Evolutionary conservation across 352 stramenopile genomes (phyloP), one percentile per base, ranked within the genome.

Genomic region (Globisporangium polare): DNA sequence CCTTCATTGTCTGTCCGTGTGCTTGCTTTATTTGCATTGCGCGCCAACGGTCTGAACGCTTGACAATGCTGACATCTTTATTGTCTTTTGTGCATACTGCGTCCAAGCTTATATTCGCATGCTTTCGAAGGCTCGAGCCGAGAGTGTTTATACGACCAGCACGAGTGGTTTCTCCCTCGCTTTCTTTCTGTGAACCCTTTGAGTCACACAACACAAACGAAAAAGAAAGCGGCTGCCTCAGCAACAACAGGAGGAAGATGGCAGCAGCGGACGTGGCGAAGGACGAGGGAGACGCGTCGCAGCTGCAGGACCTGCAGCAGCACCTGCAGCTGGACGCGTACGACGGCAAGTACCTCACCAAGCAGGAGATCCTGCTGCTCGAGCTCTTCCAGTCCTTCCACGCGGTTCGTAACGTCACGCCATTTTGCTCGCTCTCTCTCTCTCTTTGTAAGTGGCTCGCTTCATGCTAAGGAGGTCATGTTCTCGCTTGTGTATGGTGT

Each of bases 311-410:
- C 55, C 74, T 91, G 56, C 82, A 90, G 75, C 69, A 82, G 73
- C 79, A 90, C 57, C 70, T 91, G 62, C 81, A 90, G 72, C 80
- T 93, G 42, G 74, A 89, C 59, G 72, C 78, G 4, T 83, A 71
- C 51, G 75, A 81, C 12, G 78, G 77, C 12, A 87, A 86, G 63
- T 93, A 90, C 73, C 78, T 93, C 45, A 93, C 84, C 42, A 67
- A 71, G 42, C 84, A 93, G 66, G 84, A 93, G 68, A 90, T 90
- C 33, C 67, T 91, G 22, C 63, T 93, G 27, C 54, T 86, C 27
- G 73, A 90, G 58, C 74, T 91, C 33, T 93, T 87, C 59, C 66
- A 86, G 56, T 66, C 78, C 47, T 63, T 75, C 43, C 45, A 58
- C 17, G n/a, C 58, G 15, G 73, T 72, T 50, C 46, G 68, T 55